Percentiles rank a stretch among this genome's conserved stretches.
Conservation (phyloP, 1,139 yeast species). For the Kodamaea sp. region DNA sequence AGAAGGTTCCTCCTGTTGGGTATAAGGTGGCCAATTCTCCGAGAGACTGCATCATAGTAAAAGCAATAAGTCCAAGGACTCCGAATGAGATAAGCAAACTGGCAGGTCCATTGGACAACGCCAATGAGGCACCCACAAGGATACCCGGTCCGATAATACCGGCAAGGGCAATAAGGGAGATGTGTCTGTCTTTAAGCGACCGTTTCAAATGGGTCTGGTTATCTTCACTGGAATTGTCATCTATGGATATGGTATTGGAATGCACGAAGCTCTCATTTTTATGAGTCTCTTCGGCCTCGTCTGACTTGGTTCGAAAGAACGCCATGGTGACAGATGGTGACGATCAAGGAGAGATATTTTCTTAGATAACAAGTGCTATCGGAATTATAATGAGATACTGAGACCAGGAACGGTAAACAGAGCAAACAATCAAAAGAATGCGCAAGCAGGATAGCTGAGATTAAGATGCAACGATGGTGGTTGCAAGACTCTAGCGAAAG, state of each 20-base stretch:
- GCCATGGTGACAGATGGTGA: no score
- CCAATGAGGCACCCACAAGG: conserved; percentile 48
- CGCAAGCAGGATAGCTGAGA: no score
- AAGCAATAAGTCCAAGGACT: conserved; percentile 55
- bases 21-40: conserved; percentile 58
- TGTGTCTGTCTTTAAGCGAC: conserved; percentile 44
- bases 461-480: no score
- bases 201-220: conserved; percentile 29
- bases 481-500: no score
- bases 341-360: no score
- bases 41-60: conserved; percentile 57
- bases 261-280: no score
- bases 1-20: conserved; percentile 56
- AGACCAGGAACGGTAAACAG: no score
- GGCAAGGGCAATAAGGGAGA: conserved; percentile 50
- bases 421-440: no score
- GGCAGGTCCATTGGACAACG: conserved; percentile 49
- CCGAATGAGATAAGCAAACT: conserved; percentile 47
- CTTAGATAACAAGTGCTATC: no score
- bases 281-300: no score
- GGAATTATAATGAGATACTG: no score
- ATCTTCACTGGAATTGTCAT: conserved; percentile 13
- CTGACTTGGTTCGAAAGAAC: not conserved
- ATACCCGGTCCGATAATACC: conserved; percentile 61
- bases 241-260: conserved; percentile 2